phyloP scores from a whole-genome alignment of 306 rosid species.

The Trichosanthes cucumerina region DNA sequence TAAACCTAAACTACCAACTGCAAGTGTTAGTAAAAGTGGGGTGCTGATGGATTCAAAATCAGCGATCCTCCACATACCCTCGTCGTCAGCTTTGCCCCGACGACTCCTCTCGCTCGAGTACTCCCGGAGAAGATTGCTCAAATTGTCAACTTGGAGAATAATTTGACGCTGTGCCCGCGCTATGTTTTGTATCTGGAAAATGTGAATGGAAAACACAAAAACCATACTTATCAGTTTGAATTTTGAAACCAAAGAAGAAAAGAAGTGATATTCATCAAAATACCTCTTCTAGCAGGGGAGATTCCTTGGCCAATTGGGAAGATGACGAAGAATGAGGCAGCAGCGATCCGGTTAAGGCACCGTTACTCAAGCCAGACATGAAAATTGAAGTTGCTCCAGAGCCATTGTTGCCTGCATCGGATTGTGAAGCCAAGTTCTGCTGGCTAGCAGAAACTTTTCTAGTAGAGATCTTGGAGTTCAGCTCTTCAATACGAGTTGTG shows the following conservation, averaged over 20 bases:
- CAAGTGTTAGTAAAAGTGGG: conserved; percentile 54
- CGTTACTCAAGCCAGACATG: conserved; percentile 58
- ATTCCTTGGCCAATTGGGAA: conserved; percentile 70
- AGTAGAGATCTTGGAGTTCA: conserved; percentile 52
- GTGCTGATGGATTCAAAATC: conserved; percentile 32
- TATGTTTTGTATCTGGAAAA: conserved; percentile 45
- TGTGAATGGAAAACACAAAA: neutral
- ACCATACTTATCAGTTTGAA: neutral
- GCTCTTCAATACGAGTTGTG: conserved; percentile 83
- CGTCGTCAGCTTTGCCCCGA: conserved; percentile 27
- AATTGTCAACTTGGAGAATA: conserved; percentile 64
- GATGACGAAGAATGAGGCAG: conserved; percentile 73
- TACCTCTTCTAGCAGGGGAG: conserved; percentile 86
- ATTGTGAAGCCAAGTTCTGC: conserved; percentile 69
- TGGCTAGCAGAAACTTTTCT: conserved; percentile 61
- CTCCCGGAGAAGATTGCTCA: conserved; percentile 73
- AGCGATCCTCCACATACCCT: conserved; percentile 26
- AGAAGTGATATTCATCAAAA: conserved; percentile 2
- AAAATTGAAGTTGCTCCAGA: conserved; percentile 64
- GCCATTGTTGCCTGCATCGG: conserved; percentile 78
- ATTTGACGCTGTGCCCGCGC: conserved; percentile 75
- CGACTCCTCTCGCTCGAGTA: conserved; percentile 46
- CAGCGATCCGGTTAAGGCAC: conserved; percentile 64
- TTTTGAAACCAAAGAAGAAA: neutral
- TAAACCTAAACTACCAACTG: conserved; percentile 58